phyloP scores from a whole-genome alignment of 352 stramenopile genomes.

The Phytophthora tentaculata region DNA sequence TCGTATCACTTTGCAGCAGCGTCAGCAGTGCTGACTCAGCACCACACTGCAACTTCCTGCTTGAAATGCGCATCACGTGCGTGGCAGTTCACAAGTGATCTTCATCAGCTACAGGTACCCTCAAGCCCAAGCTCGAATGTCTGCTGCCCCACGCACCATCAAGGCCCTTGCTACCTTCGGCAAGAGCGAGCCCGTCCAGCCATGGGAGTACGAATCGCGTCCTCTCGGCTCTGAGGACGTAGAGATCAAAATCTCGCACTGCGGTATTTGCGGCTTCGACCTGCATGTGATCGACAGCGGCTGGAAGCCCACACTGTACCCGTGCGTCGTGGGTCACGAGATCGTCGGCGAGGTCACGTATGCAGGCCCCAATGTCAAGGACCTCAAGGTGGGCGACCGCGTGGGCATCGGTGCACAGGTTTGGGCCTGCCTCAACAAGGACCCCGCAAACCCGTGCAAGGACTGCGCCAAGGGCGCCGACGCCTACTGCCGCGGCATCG shows the following conservation, averaged over 20 bases:
- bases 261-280: constrained; percentile 20
- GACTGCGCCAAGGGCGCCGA: constrained; percentile 1
- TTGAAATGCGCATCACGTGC: too few relatives aligned
- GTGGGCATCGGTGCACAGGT: background rate
- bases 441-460: constrained; percentile 1
- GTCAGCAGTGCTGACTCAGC: too few relatives aligned
- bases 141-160: background rate
- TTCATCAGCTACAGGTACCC: background rate
- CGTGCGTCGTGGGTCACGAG: constrained; percentile 1
- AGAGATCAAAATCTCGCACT: constrained; percentile 30
- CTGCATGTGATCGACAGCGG: constrained; percentile 21
- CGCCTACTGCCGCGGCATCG: constrained; percentile 5
- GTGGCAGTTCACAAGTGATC: background rate
- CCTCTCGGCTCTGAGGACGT: constrained; percentile 15
- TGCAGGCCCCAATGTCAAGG: background rate
- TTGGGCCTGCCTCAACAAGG: constrained; percentile 5
- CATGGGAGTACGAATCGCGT: constrained; percentile 7
- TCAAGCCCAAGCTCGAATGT: background rate
- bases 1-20: too few relatives aligned
- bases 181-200: constrained; percentile 9
- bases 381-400: background rate
- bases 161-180: background rate
- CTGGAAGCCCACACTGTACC: constrained; percentile 1
- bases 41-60: too few relatives aligned
- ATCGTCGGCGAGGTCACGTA: background rate